These are phyloP conservation scores for Penicillium sp. DNA, from an alignment of 2,329 filamentous ascomycete genomes.

Conservation along the genomic window DNA sequence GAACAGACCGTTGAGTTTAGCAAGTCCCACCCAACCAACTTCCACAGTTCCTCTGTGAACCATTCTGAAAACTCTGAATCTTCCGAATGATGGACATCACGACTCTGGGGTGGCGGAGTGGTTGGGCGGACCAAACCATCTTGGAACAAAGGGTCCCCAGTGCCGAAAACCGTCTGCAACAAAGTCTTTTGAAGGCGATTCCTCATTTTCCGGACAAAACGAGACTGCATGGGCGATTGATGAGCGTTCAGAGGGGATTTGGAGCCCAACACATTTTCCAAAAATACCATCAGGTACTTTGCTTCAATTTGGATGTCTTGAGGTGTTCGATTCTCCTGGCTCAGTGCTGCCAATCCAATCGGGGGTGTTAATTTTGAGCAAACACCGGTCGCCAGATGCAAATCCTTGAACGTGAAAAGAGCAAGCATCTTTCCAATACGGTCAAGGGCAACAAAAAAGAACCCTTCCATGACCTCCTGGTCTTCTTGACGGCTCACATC, in stretches of 20 bases:
- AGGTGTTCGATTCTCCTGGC: slow-evolving; percentile 23
- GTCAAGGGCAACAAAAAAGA: slow-evolving; percentile 37
- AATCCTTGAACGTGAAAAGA: slow-evolving; percentile 39
- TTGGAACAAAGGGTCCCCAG: slow-evolving; percentile 32
- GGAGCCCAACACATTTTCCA: slow-evolving; percentile 30
- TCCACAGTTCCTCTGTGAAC: slow-evolving; percentile 58
- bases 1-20: slow-evolving; percentile 11
- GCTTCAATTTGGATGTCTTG: slow-evolving; percentile 33
- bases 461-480: slow-evolving; percentile 41
- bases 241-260: neutral
- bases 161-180: slow-evolving; percentile 42
- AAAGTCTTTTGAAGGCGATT: slow-evolving; percentile 41
- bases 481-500: slow-evolving; percentile 27
- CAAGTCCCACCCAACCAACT: slow-evolving; percentile 57
- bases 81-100: slow-evolving; percentile 6
- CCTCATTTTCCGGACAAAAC: slow-evolving; percentile 26
- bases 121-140: slow-evolving; percentile 25
- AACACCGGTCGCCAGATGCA: slow-evolving; percentile 27
- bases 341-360: slow-evolving; percentile 27
- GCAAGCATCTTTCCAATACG: slow-evolving; percentile 43
- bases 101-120: slow-evolving; percentile 18
- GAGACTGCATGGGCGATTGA: neutral
- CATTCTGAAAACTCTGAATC: slow-evolving; percentile 48
- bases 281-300: slow-evolving; percentile 34
- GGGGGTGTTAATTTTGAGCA: slow-evolving; percentile 31